Percentiles rank a stretch among this genome's conserved stretches.
Conservation (phyloP, 2,329 filamentous ascomycete genomes). For the Chaetomiaceae sp. region DNA sequence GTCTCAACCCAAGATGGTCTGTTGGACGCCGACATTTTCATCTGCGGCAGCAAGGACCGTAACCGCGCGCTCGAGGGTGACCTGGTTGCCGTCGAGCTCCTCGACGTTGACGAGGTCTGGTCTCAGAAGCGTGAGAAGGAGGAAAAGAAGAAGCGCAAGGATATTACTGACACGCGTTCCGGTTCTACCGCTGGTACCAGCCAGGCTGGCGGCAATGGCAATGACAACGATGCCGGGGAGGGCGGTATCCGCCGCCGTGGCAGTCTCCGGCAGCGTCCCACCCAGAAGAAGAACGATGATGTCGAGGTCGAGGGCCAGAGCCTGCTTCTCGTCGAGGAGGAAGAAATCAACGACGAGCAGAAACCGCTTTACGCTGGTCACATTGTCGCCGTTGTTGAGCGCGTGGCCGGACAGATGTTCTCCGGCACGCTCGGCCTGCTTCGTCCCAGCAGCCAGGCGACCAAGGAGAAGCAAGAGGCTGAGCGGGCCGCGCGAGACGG, state of each 20-base stretch:
- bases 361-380: conserved; percentile 97
- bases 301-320: conserved; percentile 98
- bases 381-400: conserved; percentile 94
- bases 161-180: conserved; percentile 85
- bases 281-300: conserved; percentile 99
- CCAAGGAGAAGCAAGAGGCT: conserved; percentile 98
- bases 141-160: conserved; percentile 99
- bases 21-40: conserved; percentile 97
- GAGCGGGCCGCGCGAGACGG: conserved; percentile 90
- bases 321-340: conserved; percentile 91
- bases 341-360: conserved; percentile 97
- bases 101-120: conserved; percentile 98
- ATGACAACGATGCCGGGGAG: conserved; percentile 57
- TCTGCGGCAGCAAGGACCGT: conserved; percentile 97
- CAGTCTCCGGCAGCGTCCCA: conserved; percentile 91
- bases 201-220: conserved; percentile 56
- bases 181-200: conserved; percentile 68
- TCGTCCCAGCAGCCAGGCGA: conserved; percentile 94
- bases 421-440: conserved; percentile 91
- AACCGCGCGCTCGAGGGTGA: conserved; percentile 96
- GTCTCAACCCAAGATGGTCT: conserved; percentile 83
- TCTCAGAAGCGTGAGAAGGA: conserved; percentile 98
- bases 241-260: conserved; percentile 87
- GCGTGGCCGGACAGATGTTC: conserved; percentile 97
- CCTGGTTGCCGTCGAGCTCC: conserved; percentile 87